These are phyloP conservation scores for Pleurotus eryngii DNA, from an alignment of 768 basidiomycete genomes.

Conservation along the genomic window DNA sequence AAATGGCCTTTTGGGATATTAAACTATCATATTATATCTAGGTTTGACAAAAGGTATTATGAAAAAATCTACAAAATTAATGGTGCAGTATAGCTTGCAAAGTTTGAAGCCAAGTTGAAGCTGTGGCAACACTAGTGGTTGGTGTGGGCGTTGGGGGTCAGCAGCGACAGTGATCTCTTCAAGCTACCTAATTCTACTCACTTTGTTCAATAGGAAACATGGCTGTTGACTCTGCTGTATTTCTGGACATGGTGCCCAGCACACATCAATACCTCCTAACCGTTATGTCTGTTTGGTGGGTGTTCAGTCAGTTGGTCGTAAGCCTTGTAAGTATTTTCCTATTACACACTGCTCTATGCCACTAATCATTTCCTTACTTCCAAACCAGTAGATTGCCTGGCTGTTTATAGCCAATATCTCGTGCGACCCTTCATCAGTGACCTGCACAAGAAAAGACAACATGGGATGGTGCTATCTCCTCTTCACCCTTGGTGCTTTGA, in stretches of 20 bases:
- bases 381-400: conserved; percentile 55
- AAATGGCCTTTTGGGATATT: too few relatives aligned
- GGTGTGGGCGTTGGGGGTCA: conserved; percentile 66
- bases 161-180: too few relatives aligned
- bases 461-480: conserved; percentile 76
- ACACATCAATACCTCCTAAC: conserved; percentile 75
- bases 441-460: conserved; percentile 49
- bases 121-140: too few relatives aligned
- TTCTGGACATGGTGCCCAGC: conserved; percentile 69
- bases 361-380: too few relatives aligned
- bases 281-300: conserved; percentile 77
- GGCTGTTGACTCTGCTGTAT: conserved; percentile 73
- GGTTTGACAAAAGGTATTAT: too few relatives aligned
- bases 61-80: too few relatives aligned
- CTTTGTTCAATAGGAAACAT: conserved; percentile 22
- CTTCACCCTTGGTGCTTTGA: conserved; percentile 66
- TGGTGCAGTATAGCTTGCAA: too few relatives aligned
- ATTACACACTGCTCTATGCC: too few relatives aligned
- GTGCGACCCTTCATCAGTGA: conserved; percentile 32
- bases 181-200: conserved; percentile 3
- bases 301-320: conserved; percentile 66
- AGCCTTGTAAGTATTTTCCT: conserved; percentile 25
- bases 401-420: conserved; percentile 65
- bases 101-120: too few relatives aligned
- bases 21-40: too few relatives aligned